Conservation (phyloP, 2,329 filamentous ascomycete species). For the Hortaea sp. region DNA sequence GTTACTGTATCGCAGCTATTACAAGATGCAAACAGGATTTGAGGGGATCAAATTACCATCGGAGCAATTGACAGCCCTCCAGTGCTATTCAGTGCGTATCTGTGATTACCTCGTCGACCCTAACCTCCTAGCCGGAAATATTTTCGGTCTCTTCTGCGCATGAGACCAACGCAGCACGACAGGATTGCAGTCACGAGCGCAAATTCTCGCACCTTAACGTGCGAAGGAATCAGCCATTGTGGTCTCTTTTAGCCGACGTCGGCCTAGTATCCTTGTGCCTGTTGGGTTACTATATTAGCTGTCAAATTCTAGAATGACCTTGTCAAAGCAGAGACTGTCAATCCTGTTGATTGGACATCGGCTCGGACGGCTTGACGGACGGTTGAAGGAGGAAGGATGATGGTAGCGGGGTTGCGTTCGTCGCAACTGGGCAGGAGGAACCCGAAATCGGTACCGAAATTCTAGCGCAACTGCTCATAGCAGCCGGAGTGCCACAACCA, state of each 20-base stretch:
- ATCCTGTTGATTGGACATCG: too few relatives aligned
- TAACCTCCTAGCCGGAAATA: slow-evolving; percentile 48
- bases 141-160: slow-evolving; percentile 50
- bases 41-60: background rate
- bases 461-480: too few relatives aligned
- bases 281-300: slow-evolving; percentile 25
- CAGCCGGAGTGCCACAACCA: too few relatives aligned
- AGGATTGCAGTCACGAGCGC: slow-evolving; percentile 40
- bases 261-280: slow-evolving; percentile 34
- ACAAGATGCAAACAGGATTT: slow-evolving; percentile 8
- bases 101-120: slow-evolving; percentile 18
- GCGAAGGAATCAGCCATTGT: slow-evolving; percentile 39
- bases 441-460: too few relatives aligned
- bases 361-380: too few relatives aligned
- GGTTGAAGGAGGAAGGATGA: too few relatives aligned
- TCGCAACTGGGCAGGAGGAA: too few relatives aligned
- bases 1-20: slow-evolving; percentile 63
- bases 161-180: slow-evolving; percentile 42
- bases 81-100: slow-evolving; percentile 1
- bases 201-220: slow-evolving; percentile 39
- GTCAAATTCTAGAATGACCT: too few relatives aligned
- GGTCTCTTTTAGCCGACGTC: slow-evolving; percentile 33
- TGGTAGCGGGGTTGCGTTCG: too few relatives aligned
- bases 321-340: too few relatives aligned
- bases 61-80: background rate